Base-by-base conservation (phyloP, 1,284 basidiomycete genomes). In the Leccinum huronense region DNA sequence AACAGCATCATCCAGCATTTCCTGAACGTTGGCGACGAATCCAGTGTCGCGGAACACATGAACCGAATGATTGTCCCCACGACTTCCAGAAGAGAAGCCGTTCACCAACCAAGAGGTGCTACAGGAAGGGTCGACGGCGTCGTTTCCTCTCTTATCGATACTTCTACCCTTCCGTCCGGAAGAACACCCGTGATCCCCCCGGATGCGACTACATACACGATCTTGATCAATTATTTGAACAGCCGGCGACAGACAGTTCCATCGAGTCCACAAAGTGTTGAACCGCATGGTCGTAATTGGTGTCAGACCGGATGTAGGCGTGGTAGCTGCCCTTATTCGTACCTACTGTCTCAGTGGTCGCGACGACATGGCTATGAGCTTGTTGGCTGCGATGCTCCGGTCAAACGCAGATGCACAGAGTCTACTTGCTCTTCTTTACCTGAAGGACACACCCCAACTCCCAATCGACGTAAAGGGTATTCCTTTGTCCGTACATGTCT, bases 1-100 rank as follows among this genome's bases (percentile, higher is more conserved):
- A 92, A 92, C 79, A 81, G 80, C 65, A 75, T 91, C 13, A 79
- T 91, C 51, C 84, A 84, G 66, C 79, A 86, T 57, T 79, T 82
- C 57, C 73, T 92, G 60, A 85, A 87, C 71, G 73, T 78, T n/a
- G 73, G 79, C 71, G 85, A 91, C 75, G 64, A 84, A 60, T 56
- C 71, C 51, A 79, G 79, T 27, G 81, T 81, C 10, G 67, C 80
- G 23, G 77, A 77, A 58, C 73, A 87, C 40, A 74, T 90, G 27
- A 78, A 80, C 27, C 71, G 82, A 55, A 88, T 88, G 78, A 85
- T 88, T 75, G 73, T 81, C 60, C 71, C 70, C 59, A 61, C 65
- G 71, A 75, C 64, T 62, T 67, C 54, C 68, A 55, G 58, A 36
- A 64, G 56, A 59, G 59, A 66, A 60, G 36, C 72, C 40, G 60